Evolutionary conservation across 1,284 basidiomycete genomes (phyloP).

Genomic region (Mixia osmundae): DNA sequence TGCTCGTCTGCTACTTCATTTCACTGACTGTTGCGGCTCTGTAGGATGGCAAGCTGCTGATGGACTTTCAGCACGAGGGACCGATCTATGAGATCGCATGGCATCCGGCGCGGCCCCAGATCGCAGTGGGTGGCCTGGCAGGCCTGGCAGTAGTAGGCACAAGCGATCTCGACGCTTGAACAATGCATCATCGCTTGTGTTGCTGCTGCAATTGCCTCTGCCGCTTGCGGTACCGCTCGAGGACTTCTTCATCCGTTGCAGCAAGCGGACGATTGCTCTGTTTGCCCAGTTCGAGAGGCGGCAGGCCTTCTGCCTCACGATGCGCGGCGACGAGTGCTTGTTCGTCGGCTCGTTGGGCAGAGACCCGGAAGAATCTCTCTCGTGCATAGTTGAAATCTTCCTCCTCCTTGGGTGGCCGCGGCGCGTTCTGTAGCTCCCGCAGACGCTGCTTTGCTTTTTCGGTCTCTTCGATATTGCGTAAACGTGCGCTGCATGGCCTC

Average conservation of each 20-base stretch:
- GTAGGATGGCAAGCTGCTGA: slow-evolving; percentile 11
- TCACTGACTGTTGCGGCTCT: neutral
- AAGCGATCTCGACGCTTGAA: too few species aligned
- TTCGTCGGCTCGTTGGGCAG: too few species aligned
- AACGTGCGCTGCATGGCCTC: slow-evolving; percentile 36
- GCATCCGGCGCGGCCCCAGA: slow-evolving; percentile 14
- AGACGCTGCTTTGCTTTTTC: slow-evolving; percentile 77
- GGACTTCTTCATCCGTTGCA: too few species aligned
- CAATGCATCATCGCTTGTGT: too few species aligned
- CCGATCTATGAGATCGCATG: slow-evolving; percentile 16
- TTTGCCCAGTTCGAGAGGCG: too few species aligned
- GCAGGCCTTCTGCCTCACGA: too few species aligned
- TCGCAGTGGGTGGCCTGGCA: too few species aligned
- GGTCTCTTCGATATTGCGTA: slow-evolving; percentile 89
- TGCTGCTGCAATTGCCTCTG: too few species aligned
- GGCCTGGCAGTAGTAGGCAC: too few species aligned
- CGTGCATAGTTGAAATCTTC: slow-evolving; percentile 49
- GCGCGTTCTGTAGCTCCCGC: slow-evolving; percentile 39
- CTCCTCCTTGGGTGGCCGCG: slow-evolving; percentile 25
- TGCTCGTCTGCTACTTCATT: neutral
- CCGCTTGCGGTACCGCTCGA: too few species aligned
- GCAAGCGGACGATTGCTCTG: too few species aligned
- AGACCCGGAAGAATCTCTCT: slow-evolving; percentile 60
- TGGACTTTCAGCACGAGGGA: slow-evolving; percentile 14
- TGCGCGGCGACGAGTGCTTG: too few species aligned